These are phyloP conservation scores for Prunus dulcis DNA, from an alignment of 306 rosid species.

Conservation along the genomic window DNA sequence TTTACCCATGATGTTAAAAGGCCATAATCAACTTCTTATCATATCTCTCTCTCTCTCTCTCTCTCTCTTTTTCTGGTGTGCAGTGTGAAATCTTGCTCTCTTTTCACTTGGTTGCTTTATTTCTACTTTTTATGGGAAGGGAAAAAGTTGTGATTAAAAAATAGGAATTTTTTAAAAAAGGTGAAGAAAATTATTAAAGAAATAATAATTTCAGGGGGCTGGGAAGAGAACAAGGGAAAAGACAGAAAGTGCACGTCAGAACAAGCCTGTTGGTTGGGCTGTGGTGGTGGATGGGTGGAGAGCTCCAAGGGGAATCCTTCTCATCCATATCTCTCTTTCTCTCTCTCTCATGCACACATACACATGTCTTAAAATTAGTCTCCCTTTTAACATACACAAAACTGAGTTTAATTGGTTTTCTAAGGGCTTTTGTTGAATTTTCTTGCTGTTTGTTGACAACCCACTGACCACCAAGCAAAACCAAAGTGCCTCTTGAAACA, in stretches of 20 bases:
- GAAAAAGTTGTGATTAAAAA: slow-evolving; percentile 30
- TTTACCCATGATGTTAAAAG: slow-evolving; percentile 40
- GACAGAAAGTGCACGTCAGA: slow-evolving; percentile 85
- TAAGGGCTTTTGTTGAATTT: neutral
- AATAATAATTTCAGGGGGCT: neutral
- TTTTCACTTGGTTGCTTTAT: slow-evolving; percentile 30
- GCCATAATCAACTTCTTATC: slow-evolving; percentile 43
- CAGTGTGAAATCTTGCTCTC: slow-evolving; percentile 16
- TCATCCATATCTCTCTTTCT: slow-evolving; percentile 50
- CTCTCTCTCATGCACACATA: slow-evolving; percentile 20
- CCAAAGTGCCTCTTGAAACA: neutral
- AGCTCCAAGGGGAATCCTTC: slow-evolving; percentile 49
- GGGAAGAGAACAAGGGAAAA: slow-evolving; percentile 54
- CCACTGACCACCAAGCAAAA: neutral
- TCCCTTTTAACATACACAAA: neutral
- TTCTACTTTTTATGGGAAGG: slow-evolving; percentile 38
- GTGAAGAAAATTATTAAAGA: neutral
- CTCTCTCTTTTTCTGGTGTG: slow-evolving; percentile 4
- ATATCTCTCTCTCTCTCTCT: neutral
- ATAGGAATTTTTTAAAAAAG: neutral
- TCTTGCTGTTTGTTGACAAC: slow-evolving; percentile 8
- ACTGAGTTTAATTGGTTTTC: neutral
- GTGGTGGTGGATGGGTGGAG: slow-evolving; percentile 57
- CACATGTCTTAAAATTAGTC: neutral
- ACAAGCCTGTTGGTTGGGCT: slow-evolving; percentile 57